phyloP scores from a whole-genome alignment of 345 rosid species.

The Euphorbia lathyris region DNA sequence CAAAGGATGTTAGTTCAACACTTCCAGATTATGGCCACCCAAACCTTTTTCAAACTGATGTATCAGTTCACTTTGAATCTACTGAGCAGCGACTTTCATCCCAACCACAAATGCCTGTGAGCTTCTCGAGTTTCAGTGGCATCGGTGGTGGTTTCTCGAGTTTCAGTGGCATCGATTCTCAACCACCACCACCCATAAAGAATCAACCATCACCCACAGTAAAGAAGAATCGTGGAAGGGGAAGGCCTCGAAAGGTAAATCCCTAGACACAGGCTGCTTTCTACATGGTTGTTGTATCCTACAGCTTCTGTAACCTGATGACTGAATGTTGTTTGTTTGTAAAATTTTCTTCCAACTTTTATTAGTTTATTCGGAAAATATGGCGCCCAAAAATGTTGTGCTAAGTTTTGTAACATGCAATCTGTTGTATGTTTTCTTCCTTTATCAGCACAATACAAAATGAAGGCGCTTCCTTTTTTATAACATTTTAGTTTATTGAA shows the following conservation, averaged over 20 bases:
- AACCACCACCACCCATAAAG: no score
- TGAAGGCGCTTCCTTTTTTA: neutral
- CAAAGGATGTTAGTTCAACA: slow-evolving; percentile 18
- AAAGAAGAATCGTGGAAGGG: slow-evolving; percentile 16
- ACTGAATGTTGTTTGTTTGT: neutral
- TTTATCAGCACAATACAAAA: neutral
- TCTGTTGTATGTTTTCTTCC: neutral
- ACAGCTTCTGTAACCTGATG: neutral
- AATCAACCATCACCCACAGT: neutral
- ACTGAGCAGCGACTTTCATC: slow-evolving; percentile 17
- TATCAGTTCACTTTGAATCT: slow-evolving; percentile 24
- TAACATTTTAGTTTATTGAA: neutral
- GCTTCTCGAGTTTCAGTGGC: neutral
- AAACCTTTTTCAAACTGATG: slow-evolving; percentile 27
- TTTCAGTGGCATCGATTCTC: no score
- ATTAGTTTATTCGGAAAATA: neutral
- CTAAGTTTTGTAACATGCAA: neutral
- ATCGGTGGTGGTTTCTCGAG: neutral
- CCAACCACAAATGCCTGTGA: slow-evolving; percentile 16
- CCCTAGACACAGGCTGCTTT: slow-evolving; percentile 4
- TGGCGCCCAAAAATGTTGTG: neutral
- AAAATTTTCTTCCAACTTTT: neutral
- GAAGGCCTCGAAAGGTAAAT: slow-evolving; percentile 12
- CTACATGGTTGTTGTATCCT: neutral
- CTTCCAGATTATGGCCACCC: slow-evolving; percentile 39